Evolutionary conservation across 371 early-diverging fungal genomes (phyloP).

Genomic region (Saksenaea vasiformis): DNA sequence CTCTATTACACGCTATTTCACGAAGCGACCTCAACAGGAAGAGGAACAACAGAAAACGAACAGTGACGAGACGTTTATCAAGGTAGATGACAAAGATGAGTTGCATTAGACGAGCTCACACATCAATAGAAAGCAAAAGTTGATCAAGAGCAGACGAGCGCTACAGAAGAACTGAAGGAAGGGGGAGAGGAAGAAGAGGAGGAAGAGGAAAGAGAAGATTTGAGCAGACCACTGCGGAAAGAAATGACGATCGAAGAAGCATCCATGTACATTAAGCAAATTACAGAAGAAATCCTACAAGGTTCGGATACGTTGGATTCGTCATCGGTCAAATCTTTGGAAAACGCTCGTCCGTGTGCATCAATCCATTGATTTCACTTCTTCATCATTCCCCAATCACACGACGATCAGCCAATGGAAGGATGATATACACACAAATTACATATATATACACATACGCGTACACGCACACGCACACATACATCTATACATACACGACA

Average conservation of each 20-base stretch:
- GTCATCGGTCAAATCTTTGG: neutral
- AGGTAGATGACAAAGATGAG: neutral
- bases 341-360: neutral
- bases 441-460: no score
- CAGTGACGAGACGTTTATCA: neutral
- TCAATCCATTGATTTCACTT: no score
- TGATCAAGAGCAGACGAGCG: neutral
- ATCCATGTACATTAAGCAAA: neutral
- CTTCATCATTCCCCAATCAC: no score
- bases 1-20: neutral
- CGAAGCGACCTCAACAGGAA: neutral
- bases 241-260: neutral
- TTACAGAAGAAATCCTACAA: neutral
- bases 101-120: neutral
- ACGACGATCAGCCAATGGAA: no score
- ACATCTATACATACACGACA: neutral
- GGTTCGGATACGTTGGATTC: neutral
- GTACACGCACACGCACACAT: neutral
- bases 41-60: neutral
- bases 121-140: neutral
- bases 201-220: neutral
- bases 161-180: neutral
- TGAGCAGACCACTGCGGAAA: conserved; percentile 1
- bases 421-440: no score
- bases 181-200: neutral